Evolutionary conservation across 2,329 filamentous ascomycete species (phyloP).

Genomic region (Penicillium frequentans): DNA sequence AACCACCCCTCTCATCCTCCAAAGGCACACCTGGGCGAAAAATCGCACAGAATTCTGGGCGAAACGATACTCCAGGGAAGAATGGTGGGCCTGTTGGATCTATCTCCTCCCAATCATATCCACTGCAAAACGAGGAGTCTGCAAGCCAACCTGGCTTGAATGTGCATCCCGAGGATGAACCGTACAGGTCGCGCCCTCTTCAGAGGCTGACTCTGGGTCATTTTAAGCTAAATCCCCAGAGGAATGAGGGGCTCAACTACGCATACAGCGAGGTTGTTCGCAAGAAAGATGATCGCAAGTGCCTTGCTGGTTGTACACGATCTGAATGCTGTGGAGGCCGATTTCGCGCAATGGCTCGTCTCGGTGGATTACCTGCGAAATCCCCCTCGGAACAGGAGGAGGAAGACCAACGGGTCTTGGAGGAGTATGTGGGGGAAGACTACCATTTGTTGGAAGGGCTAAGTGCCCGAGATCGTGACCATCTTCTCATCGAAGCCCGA

Average conservation of each 20-base stretch:
- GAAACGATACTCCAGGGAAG: too few relatives aligned
- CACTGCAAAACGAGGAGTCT: background rate
- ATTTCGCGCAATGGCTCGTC: slow-evolving; percentile 65
- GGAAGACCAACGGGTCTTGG: slow-evolving; percentile 36
- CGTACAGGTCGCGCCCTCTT: slow-evolving; percentile 60
- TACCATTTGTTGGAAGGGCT: slow-evolving; percentile 46
- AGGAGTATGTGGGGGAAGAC: slow-evolving; percentile 56
- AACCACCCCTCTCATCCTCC: slow-evolving; percentile 12
- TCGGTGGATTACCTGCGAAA: slow-evolving; percentile 33
- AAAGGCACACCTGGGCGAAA: background rate
- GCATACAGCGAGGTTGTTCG: slow-evolving; percentile 76
- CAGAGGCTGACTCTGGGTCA: slow-evolving; percentile 64
- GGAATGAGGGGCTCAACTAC: slow-evolving; percentile 69
- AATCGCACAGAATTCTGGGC: too few relatives aligned
- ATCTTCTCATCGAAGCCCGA: slow-evolving; percentile 73
- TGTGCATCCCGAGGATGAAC: slow-evolving; percentile 34
- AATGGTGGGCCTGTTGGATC: background rate
- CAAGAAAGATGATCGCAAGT: slow-evolving; percentile 66
- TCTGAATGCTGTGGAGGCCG: slow-evolving; percentile 73
- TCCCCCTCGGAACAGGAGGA: slow-evolving; percentile 10
- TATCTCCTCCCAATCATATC: background rate
- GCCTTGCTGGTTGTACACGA: slow-evolving; percentile 71
- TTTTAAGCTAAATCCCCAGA: slow-evolving; percentile 77
- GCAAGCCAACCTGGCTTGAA: slow-evolving; percentile 7
- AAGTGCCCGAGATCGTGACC: slow-evolving; percentile 60